Base-by-base conservation (phyloP, 2,329 filamentous ascomycete species). In the Botryotinia narcissicola region DNA sequence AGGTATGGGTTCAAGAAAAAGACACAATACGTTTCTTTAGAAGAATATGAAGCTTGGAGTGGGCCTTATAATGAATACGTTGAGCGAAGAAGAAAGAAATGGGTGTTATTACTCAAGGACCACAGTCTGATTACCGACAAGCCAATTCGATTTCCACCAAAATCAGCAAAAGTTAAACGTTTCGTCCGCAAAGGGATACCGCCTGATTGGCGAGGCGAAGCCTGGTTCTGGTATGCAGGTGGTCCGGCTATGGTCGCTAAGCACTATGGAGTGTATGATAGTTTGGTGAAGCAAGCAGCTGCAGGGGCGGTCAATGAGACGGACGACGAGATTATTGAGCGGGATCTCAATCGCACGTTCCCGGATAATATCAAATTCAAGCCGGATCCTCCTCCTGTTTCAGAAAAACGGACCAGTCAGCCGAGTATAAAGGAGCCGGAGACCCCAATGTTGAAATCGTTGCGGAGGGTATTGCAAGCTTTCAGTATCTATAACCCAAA, bases 191-290 rank as follows among this genome's bases (percentile, higher is more conserved):
- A 98, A 82, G 95, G 95, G 25, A 95, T 98, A 68, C 95, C 95
- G 4, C 93, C 95, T 0, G 94, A 97, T 77, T 97, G 94, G 90
- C 90, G 95, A 79, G 95, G 95, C n/a, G 92, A 93, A 9, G 95
- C 95, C 63, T 98, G 95, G 95, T 98, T 97, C 82, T 98, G 93
- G 84, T 98, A 98, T 81, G 94, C 94, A 18, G 94, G 94, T 32
- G 95, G 95, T 1, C 94, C 94, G 37, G 90, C 91, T 63, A 92
- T 94, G 76, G 82, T 97, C 74, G 88, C 90, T 70, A 91, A 93
- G 79, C 89, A 97, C 78, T 87, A 90, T 8, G 93, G 93, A 1
- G 84, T 95, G 25, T 98, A 98, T 81, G 87, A 90, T 70, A 86
- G 90, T 70, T 85, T 96, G 46, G 84, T 87, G 72, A 86, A 88